A percentile compares a stretch with the other conserved stretches of the same genome.
These are phyloP conservation scores for Pseudomonodictys pantanalensis DNA, from an alignment of 495 filamentous ascomycete genomes.

Conservation along the genomic window DNA sequence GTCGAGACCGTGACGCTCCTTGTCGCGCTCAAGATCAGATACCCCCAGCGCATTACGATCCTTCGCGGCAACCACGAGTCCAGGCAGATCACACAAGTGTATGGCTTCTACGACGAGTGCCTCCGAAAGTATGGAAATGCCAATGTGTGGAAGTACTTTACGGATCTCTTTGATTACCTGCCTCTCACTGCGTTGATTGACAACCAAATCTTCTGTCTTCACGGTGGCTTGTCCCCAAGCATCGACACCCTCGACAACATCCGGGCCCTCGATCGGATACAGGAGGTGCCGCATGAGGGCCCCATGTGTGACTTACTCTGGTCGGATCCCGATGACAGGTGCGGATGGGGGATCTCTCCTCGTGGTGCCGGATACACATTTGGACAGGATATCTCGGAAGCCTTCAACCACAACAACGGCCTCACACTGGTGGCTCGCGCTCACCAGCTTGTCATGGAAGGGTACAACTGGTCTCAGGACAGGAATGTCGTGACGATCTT, in stretches of 20 bases:
- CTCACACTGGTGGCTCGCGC: conserved; percentile 91
- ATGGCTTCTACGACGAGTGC: conserved; percentile 99
- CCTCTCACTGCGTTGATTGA: conserved; percentile 97
- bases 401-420: conserved; percentile 99
- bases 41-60: conserved; percentile 94
- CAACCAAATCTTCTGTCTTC: conserved; percentile 99
- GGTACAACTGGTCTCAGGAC: conserved; percentile 97
- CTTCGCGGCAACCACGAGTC: conserved; percentile 98
- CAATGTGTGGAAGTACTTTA: conserved; percentile 99
- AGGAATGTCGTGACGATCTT: conserved; percentile 98
- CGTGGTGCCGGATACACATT: conserved; percentile 98
- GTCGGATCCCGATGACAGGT: conserved; percentile 97
- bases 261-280: conserved; percentile 88
- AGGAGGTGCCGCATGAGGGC: conserved; percentile 97
- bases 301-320: conserved; percentile 98
- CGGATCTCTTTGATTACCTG: conserved; percentile 97
- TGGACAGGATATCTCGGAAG: conserved; percentile 98
- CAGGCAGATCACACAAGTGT: conserved; percentile 94
- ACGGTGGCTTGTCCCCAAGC: conserved; percentile 91
- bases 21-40: conserved; percentile 93
- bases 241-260: conserved; percentile 99
- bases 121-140: conserved; percentile 93
- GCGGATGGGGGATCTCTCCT: conserved; percentile 97
- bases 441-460: conserved; percentile 97
- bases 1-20: conserved; percentile 94